These are phyloP conservation scores for Fusarium dimerum DNA, from an alignment of 2,329 filamentous ascomycete genomes.

Conservation along the genomic window DNA sequence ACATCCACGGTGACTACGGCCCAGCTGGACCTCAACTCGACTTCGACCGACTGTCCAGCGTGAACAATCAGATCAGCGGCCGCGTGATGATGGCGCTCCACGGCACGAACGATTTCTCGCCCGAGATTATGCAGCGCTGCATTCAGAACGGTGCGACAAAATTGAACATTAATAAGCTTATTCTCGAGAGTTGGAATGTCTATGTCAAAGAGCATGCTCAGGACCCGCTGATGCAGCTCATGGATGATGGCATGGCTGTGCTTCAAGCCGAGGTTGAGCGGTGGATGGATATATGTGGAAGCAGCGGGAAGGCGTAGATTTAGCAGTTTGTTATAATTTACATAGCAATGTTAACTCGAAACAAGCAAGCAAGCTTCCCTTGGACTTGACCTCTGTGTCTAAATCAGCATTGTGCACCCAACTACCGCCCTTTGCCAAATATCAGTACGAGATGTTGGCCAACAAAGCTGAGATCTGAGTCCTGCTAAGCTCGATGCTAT, in stretches of 20 bases:
- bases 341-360: no score
- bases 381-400: no score
- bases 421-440: no score
- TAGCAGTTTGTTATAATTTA: no score
- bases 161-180: constrained; percentile 58
- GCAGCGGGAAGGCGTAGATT: constrained; percentile 15
- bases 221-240: constrained; percentile 6
- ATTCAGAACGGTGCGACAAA: constrained; percentile 55
- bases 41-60: constrained; percentile 43
- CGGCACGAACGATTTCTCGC: constrained; percentile 56
- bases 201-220: constrained; percentile 5
- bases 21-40: constrained; percentile 63
- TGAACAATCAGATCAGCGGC: constrained; percentile 30
- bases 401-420: no score
- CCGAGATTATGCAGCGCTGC: constrained; percentile 51
- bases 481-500: no score
- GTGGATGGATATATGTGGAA: constrained; percentile 22
- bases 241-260: constrained; percentile 14
- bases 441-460: no score
- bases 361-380: no score
- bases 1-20: constrained; percentile 75
- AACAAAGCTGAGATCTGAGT: no score
- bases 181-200: constrained; percentile 38
- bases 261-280: constrained; percentile 17
- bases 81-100: constrained; percentile 52